A percentile compares a stretch with the other conserved stretches of the same genome.
Conservation (phyloP, 192 early-diverging fungal genomes). For the Coemansia umbellata region DNA sequence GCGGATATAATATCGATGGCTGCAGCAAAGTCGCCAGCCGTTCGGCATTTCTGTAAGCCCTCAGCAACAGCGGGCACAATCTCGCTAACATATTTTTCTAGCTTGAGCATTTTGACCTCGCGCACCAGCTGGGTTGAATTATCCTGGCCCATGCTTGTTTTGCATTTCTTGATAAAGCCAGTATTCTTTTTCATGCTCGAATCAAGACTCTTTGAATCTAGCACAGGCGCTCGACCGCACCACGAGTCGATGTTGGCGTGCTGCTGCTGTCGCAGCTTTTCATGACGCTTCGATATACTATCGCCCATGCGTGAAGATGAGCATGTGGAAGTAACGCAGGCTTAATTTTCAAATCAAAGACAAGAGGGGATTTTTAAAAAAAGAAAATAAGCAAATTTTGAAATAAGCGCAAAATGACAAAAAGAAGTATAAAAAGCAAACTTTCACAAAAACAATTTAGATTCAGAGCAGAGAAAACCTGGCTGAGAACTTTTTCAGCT, state of each 20-base stretch:
- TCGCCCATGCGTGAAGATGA: slow-evolving; percentile 36
- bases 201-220: slow-evolving; percentile 58
- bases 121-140: slow-evolving; percentile 64
- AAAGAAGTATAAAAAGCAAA: too few species aligned
- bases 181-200: slow-evolving; percentile 98
- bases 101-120: slow-evolving; percentile 77
- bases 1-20: slow-evolving; percentile 78
- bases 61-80: slow-evolving; percentile 81
- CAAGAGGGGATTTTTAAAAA: neutral
- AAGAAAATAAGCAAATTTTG: neutral
- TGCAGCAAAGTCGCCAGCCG: slow-evolving; percentile 69
- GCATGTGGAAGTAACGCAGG: slow-evolving; percentile 24
- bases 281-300: slow-evolving; percentile 42
- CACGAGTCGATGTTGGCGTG: slow-evolving; percentile 40
- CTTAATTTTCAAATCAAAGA: too few species aligned
- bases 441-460: too few species aligned
- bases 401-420: too few species aligned
- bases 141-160: slow-evolving; percentile 64
- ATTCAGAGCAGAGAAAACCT: too few species aligned
- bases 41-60: slow-evolving; percentile 63
- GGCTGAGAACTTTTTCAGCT: too few species aligned
- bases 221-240: slow-evolving; percentile 14
- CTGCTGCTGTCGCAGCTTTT: slow-evolving; percentile 34
- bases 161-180: slow-evolving; percentile 91
- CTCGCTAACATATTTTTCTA: slow-evolving; percentile 98